Evolutionary conservation across 2,329 filamentous ascomycete species (phyloP).

Genomic region (Stagonosporopsis vannaccii): DNA sequence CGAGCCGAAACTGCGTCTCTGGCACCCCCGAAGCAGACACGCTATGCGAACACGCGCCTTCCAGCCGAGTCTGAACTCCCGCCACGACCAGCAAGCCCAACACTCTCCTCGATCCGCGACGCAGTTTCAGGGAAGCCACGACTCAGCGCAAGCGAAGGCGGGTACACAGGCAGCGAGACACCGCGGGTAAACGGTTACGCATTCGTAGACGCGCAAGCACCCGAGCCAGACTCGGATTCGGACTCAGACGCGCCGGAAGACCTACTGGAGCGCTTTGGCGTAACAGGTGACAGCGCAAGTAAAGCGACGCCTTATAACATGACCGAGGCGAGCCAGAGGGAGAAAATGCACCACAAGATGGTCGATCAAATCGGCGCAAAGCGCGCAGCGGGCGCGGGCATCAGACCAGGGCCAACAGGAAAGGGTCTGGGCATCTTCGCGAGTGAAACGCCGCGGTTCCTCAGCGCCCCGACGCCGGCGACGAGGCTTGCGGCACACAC

Average conservation of each 20-base stretch:
- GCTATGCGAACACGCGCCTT: slow-evolving; percentile 84
- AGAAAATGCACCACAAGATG: slow-evolving; percentile 79
- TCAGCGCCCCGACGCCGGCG: slow-evolving; percentile 77
- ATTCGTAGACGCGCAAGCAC: slow-evolving; percentile 92
- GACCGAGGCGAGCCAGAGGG: slow-evolving; percentile 74
- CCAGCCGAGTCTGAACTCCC: slow-evolving; percentile 54
- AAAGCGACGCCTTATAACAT: slow-evolving; percentile 70
- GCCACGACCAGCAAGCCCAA: slow-evolving; percentile 76
- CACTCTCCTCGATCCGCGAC: slow-evolving; percentile 80
- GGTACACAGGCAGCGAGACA: slow-evolving; percentile 74
- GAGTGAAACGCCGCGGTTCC: slow-evolving; percentile 66
- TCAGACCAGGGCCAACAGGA: slow-evolving; percentile 10
- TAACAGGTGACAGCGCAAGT: slow-evolving; percentile 21
- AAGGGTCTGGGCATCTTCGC: slow-evolving; percentile 39
- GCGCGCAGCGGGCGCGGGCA: slow-evolving; percentile 10
- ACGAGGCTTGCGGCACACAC: slow-evolving; percentile 64
- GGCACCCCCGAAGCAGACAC: slow-evolving; percentile 76
- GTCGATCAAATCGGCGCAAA: slow-evolving; percentile 49
- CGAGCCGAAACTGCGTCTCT: slow-evolving; percentile 73
- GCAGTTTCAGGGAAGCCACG: slow-evolving; percentile 79
- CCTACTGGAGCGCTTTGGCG: slow-evolving; percentile 56
- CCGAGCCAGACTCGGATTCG: slow-evolving; percentile 63
- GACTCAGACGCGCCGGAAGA: slow-evolving; percentile 46
- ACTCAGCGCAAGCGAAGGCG: slow-evolving; percentile 67
- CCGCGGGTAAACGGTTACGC: slow-evolving; percentile 92